Evolutionary conservation across 768 basidiomycete species (phyloP), one percentile per base, ranked within the genome.

Genomic region (Hypholoma fasciculare): DNA sequence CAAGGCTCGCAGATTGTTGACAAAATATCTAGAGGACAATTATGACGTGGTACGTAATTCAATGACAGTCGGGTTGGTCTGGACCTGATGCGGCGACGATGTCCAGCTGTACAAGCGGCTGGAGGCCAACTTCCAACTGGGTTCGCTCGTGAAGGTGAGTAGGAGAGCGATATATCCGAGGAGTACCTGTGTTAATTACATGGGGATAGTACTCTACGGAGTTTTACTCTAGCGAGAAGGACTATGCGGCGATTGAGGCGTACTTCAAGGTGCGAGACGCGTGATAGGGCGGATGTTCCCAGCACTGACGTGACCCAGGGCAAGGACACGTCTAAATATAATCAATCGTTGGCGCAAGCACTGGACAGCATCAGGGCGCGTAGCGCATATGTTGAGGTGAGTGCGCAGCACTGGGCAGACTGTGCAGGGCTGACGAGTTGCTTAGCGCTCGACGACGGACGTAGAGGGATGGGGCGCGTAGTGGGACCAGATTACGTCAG

Each of bases 291-390:
- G 19, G 19, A 39, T 46, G 50, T 57, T 61, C 55, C 48, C 59
- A 58, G 54, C 53, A 40, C 60, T 68, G 65, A 69, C 61, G 69
- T 55, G 46, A 38, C 46, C 26, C 58, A 88, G 85, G 78, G 77
- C 67, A 88, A 85, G 72, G 85, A 91, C 70, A 84, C 79, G 6
- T 84, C 86, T 52, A 89, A 87, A 71, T 92, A 84, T 73, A 75
- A 79, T 63, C 75, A 88, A 68, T 74, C 79, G 2, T 74, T 93
- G 46, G 77, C 81, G 1, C 91, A 94, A 68, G 78, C 82, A 6
- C 63, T 92, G 63, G 93, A 94, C 64, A 78, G 77, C 1, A 84
- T 94, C 63, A 76, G 78, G 6, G 80, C 88, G 1, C 81, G 81
- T 43, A 74, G 78, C 9, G 80, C 78, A 14, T 90, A 85, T 78